Evolutionary conservation across 192 early-diverging fungal genomes (phyloP).

Genomic region (Backusella liffmaniae): DNA sequence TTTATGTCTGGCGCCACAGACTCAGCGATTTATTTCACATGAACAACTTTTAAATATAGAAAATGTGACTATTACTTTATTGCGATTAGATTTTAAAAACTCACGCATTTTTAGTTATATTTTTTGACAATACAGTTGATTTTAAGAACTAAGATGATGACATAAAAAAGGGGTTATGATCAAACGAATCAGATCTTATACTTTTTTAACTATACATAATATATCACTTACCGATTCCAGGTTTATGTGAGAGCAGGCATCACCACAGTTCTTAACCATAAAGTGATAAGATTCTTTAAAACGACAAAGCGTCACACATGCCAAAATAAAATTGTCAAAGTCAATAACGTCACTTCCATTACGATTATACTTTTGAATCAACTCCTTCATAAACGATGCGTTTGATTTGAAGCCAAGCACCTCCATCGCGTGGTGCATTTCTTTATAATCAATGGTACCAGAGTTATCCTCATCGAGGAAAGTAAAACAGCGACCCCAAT

Average conservation of each 20-base stretch:
- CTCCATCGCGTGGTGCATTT: slow-evolving; percentile 10
- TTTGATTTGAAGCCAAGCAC: background rate
- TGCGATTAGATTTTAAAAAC: background rate
- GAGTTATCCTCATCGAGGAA: background rate
- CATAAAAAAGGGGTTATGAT: background rate
- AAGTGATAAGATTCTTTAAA: background rate
- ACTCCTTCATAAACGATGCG: background rate
- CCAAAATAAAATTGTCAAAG: slow-evolving; percentile 13
- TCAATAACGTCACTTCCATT: background rate
- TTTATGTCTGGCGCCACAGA: background rate
- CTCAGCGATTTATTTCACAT: background rate
- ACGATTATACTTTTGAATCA: slow-evolving; percentile 5
- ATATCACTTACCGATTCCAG: slow-evolving; percentile 1
- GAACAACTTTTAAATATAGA: slow-evolving; percentile 3
- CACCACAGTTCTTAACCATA: background rate
- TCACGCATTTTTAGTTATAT: background rate
- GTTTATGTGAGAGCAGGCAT: background rate
- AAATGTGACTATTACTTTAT: background rate
- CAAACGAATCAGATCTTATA: background rate
- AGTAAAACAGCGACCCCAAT: slow-evolving; percentile 5
- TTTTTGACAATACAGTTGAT: background rate
- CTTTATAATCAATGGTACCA: background rate
- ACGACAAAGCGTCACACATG: slow-evolving; percentile 12
- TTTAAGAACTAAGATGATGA: background rate
- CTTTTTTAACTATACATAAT: background rate